phyloP scores from a whole-genome alignment of 2,329 filamentous ascomycete genomes.

The Talaromyces piceae region DNA sequence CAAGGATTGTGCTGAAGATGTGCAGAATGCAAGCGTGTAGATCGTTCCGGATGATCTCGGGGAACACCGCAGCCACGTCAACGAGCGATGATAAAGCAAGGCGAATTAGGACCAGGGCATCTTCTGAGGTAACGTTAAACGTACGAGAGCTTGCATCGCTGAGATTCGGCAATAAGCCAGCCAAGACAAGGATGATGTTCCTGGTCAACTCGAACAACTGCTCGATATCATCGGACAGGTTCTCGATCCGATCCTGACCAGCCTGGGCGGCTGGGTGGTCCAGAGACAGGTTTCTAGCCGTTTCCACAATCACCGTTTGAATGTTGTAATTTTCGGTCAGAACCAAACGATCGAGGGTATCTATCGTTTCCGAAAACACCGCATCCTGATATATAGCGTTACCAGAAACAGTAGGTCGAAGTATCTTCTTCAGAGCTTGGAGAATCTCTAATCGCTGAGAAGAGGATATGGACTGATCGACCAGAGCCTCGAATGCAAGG shows the following conservation, averaged over 20 bases:
- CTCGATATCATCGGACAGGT: conserved; percentile 93
- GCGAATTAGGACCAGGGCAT: conserved; percentile 72
- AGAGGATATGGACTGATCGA: conserved; percentile 66
- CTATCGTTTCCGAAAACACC: conserved; percentile 95
- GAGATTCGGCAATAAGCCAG: conserved; percentile 73
- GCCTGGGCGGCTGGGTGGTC: conserved; percentile 82
- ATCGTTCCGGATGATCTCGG: conserved; percentile 91
- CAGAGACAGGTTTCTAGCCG: conserved; percentile 81
- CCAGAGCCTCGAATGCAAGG: conserved; percentile 90
- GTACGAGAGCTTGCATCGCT: conserved; percentile 50
- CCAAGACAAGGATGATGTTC: conserved; percentile 89
- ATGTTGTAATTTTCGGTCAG: conserved; percentile 85
- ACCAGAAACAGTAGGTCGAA: conserved; percentile 88
- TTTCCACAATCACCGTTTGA: conserved; percentile 87
- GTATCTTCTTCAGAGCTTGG: conserved; percentile 84
- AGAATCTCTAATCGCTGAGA: conserved; percentile 83
- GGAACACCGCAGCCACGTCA: conserved; percentile 91
- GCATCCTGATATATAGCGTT: conserved; percentile 95
- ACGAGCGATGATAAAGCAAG: conserved; percentile 81
- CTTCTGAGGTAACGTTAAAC: conserved; percentile 69
- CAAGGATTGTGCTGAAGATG: conserved; percentile 88
- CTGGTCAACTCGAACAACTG: conserved; percentile 94
- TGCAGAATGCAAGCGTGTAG: conserved; percentile 94
- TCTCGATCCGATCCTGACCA: conserved; percentile 58
- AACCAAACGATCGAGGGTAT: conserved; percentile 83